Evolutionary conservation across 2,329 filamentous ascomycete genomes (phyloP).

Genomic region (Monosporascus sp.): DNA sequence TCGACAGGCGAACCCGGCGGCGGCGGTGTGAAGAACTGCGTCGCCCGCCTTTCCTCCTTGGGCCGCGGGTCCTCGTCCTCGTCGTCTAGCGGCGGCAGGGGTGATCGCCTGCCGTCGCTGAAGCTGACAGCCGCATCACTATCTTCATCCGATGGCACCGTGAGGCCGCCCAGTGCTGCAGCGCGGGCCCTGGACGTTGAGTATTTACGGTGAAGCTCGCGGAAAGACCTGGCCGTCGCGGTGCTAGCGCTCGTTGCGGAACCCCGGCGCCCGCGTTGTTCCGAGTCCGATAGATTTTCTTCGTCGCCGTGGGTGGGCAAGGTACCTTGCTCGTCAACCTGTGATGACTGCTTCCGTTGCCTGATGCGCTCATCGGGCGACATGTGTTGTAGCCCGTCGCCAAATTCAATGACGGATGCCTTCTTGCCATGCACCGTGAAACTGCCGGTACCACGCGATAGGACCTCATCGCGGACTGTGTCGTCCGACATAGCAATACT

Average conservation of each 20-base stretch:
- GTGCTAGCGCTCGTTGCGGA: conserved; percentile 64
- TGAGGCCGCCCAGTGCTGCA: conserved; percentile 36
- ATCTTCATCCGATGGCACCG: conserved; percentile 52
- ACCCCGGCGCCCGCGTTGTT: conserved; percentile 47
- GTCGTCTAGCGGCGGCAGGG: conserved; percentile 44
- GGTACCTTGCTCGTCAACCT: conserved; percentile 31
- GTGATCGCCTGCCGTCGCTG: conserved; percentile 53
- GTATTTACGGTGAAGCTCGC: conserved; percentile 57
- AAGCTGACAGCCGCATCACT: conserved; percentile 57
- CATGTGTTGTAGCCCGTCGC: conserved; percentile 79
- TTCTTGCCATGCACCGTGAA: conserved; percentile 98
- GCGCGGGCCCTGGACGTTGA: conserved; percentile 46
- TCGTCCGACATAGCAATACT: conserved; percentile 51
- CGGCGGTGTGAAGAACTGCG: conserved; percentile 39
- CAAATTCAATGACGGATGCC: conserved; percentile 94
- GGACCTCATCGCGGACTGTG: conserved; percentile 54
- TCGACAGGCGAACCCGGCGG: conserved; percentile 29
- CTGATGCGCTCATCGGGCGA: conserved; percentile 68
- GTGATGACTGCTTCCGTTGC: conserved; percentile 50
- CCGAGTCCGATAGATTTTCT: conserved; percentile 44
- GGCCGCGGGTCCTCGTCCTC: conserved; percentile 15
- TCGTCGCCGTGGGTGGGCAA: conserved; percentile 37
- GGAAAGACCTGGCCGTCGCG: conserved; percentile 61
- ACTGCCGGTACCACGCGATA: conserved; percentile 76
- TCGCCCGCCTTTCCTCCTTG: conserved; percentile 18